Conservation (phyloP, 257 asterid species). For the Scutellaria galericulata region DNA sequence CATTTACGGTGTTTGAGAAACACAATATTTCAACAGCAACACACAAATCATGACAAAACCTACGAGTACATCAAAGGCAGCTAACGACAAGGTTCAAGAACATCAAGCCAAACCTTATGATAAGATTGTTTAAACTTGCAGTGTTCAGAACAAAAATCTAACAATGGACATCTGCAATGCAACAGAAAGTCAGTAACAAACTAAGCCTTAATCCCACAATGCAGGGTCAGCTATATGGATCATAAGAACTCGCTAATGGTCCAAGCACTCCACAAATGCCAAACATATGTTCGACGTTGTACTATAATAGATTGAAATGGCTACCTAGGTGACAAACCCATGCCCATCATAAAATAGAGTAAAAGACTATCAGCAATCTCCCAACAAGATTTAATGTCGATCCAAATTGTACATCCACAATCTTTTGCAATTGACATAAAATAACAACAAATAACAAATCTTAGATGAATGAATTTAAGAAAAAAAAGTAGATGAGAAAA, state of each 20-base stretch:
- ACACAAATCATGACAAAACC: conserved; percentile 12
- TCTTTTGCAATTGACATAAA: neutral
- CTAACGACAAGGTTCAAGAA: conserved; percentile 3
- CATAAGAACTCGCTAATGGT: neutral
- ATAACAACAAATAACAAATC: conserved; percentile 11
- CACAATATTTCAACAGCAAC: conserved; percentile 13
- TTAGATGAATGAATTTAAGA: neutral
- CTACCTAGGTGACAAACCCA: neutral
- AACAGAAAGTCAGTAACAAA: neutral
- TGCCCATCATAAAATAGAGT: neutral
- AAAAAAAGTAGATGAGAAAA: neutral
- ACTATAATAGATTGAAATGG: neutral
- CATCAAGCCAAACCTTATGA: neutral
- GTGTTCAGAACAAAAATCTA: neutral
- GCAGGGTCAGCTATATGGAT: too few relatives aligned
- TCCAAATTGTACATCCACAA: conserved; percentile 3
- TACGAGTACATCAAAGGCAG: neutral
- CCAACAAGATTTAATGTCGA: conserved; percentile 1
- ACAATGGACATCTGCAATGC: neutral
- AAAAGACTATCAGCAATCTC: conserved; percentile 4
- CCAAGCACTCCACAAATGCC: neutral
- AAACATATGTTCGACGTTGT: neutral
- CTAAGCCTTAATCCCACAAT: too few relatives aligned
- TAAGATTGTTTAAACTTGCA: neutral
- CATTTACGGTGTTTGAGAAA: neutral